Percentiles rank a stretch among this genome's conserved stretches.
phyloP scores from a whole-genome alignment of 1,284 basidiomycete genomes.

The Anthracocystis walkeri region DNA sequence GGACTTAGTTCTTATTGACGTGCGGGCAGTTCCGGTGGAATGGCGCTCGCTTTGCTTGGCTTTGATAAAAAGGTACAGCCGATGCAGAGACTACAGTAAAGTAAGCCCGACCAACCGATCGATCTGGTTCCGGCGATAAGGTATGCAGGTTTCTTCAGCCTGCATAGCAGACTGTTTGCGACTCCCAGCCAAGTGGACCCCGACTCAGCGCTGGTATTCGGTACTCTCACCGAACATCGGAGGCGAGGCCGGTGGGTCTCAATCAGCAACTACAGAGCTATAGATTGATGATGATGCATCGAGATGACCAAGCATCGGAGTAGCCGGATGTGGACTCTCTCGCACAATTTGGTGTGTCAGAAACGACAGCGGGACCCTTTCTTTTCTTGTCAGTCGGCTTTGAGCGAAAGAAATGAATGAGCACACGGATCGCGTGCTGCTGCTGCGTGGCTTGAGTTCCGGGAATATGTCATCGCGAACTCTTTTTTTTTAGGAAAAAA shows the following conservation, averaged over 20 bases:
- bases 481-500: background rate
- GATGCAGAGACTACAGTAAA: background rate
- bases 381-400: no score
- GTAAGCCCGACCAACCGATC: background rate
- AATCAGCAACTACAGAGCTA: background rate
- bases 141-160: constrained; percentile 1
- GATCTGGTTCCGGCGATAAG: constrained; percentile 4
- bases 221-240: background rate
- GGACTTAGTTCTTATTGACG: background rate
- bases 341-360: no score
- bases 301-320: constrained; percentile 7
- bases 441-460: background rate
- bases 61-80: background rate
- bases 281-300: no score
- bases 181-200: no score
- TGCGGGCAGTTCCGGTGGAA: background rate
- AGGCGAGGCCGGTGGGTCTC: no score
- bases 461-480: constrained; percentile 1
- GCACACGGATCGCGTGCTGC: no score
- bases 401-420: no score
- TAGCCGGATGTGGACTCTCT: background rate
- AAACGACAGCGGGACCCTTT: no score
- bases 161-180: background rate
- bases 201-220: no score
- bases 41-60: background rate